phyloP scores from a whole-genome alignment of 1,139 yeast genomes.

The Kodamaea fungicola region DNA sequence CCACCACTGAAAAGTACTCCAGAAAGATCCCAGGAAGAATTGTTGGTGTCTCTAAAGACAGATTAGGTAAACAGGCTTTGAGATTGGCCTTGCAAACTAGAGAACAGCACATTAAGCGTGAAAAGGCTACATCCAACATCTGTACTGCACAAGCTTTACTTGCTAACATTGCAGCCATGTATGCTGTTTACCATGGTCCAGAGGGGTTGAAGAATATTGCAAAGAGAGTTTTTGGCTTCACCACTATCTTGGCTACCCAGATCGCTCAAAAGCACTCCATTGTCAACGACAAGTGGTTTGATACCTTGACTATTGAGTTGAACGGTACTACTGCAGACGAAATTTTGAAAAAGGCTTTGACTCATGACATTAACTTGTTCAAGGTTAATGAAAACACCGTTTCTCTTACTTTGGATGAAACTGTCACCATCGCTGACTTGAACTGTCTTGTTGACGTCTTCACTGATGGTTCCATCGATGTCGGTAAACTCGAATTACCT shows the following conservation, averaged over 20 bases:
- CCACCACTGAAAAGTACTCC: slow-evolving; percentile 72
- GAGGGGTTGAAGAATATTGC: slow-evolving; percentile 84
- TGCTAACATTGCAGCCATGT: slow-evolving; percentile 94
- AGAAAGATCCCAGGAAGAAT: slow-evolving; percentile 96
- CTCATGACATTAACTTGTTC: slow-evolving; percentile 72
- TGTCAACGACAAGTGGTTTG: slow-evolving; percentile 71
- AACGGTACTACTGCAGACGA: slow-evolving; percentile 50
- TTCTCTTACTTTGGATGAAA: slow-evolving; percentile 82
- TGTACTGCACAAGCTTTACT: slow-evolving; percentile 97
- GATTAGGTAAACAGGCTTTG: slow-evolving; percentile 83
- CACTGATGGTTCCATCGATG: slow-evolving; percentile 29
- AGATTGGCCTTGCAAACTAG: slow-evolving; percentile 95
- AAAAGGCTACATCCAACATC: slow-evolving; percentile 94
- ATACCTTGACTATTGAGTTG: slow-evolving; percentile 73
- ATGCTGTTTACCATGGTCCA: slow-evolving; percentile 96
- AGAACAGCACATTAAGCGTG: slow-evolving; percentile 96
- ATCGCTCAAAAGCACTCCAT: slow-evolving; percentile 49
- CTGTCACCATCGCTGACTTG: slow-evolving; percentile 66
- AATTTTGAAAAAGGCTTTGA: slow-evolving; percentile 56
- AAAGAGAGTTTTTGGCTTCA: slow-evolving; percentile 68
- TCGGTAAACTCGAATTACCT: slow-evolving; percentile 37
- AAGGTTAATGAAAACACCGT: slow-evolving; percentile 61
- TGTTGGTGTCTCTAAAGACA: slow-evolving; percentile 89
- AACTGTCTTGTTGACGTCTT: slow-evolving; percentile 55
- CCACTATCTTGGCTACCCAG: slow-evolving; percentile 65